Conservation (phyloP, 306 rosid genomes). For the Vigna nakashimae region DNA sequence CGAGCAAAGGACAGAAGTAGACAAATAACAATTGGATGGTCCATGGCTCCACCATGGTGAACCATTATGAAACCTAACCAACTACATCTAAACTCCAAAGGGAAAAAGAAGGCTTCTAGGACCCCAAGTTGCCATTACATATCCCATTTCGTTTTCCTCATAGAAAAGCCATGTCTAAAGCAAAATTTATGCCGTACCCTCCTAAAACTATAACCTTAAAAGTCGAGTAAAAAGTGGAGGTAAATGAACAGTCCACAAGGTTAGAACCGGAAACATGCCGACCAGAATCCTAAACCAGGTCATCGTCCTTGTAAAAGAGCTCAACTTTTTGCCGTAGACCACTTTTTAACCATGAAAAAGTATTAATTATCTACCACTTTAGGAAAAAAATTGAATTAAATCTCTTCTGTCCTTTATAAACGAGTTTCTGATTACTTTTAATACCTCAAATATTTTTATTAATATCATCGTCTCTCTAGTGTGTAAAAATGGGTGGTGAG, state of each 20-base stretch:
- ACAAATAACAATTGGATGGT: conserved; percentile 46
- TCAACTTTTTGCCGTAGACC: conserved; percentile 20
- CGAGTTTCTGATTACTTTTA: too few species aligned
- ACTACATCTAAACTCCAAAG: conserved; percentile 37
- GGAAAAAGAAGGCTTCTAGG: conserved; percentile 36
- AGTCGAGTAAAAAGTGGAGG: conserved; percentile 27
- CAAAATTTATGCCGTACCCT: conserved; percentile 28
- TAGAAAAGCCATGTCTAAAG: conserved; percentile 4
- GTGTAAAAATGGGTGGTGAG: neutral
- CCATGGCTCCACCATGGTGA: conserved; percentile 47
- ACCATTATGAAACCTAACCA: conserved; percentile 36
- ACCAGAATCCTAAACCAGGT: conserved; percentile 29
- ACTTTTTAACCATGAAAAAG: conserved; percentile 2
- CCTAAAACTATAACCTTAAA: conserved; percentile 40
- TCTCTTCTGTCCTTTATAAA: neutral
- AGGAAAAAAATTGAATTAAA: conserved; percentile 22
- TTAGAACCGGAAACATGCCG: neutral
- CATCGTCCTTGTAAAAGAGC: conserved; percentile 20
- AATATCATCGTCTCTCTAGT: neutral
- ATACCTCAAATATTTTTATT: too few species aligned
- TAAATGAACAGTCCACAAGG: conserved; percentile 25
- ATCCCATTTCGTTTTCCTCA: conserved; percentile 7
- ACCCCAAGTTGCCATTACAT: conserved; percentile 21
- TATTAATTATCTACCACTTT: conserved; percentile 21
- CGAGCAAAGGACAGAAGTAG: conserved; percentile 39